Evolutionary conservation across 805 yeast species (phyloP), one percentile per base, ranked within the genome.

Genomic region (Yarrowia sp.): DNA sequence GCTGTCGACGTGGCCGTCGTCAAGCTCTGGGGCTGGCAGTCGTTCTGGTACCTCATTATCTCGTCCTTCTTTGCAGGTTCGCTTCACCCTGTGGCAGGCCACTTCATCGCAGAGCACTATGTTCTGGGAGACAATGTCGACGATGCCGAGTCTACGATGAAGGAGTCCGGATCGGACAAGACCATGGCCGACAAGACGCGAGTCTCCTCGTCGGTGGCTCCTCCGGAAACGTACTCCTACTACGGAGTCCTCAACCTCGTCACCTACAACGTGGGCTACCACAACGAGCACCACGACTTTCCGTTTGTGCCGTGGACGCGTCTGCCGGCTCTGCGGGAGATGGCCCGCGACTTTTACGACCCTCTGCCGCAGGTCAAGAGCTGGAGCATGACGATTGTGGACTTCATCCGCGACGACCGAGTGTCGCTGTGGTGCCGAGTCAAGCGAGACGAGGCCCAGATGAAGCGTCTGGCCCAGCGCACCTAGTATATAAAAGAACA

Each of bases 281-380:
- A 91, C 73, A 90, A 88, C 69, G 97, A 91, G 73, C 97, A 91
- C 73, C 97, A 91, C 71, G 97, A 91, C 75, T 91, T 91, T 79
- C 97, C 97, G 1, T 91, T 85, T 71, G 81, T 91, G 68, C 93
- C 97, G 0, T 91, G 97, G 97, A 81, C 94, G 0, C 82, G 84
- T 65, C 76, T 91, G 53, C 88, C 88, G 33, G 75, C 80, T 60
- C 75, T 91, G 38, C 79, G 86, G 62, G 71, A 74, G 49, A 81
- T 88, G 31, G 97, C 97, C 3, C 71, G 79, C 21, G 97, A 91
- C 68, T 91, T 88, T 70, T 91, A 91, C 71, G 87, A 82, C 42
- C 88, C 89, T 2, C 78, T 91, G 63, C 97, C 97, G 1, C 77
- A 73, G 64, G 91, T 89, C 64, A 77, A 80, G 38, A 84, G 91